These are phyloP conservation scores for Kwoniella sp. DNA, from an alignment of 768 basidiomycete species.

Conservation along the genomic window DNA sequence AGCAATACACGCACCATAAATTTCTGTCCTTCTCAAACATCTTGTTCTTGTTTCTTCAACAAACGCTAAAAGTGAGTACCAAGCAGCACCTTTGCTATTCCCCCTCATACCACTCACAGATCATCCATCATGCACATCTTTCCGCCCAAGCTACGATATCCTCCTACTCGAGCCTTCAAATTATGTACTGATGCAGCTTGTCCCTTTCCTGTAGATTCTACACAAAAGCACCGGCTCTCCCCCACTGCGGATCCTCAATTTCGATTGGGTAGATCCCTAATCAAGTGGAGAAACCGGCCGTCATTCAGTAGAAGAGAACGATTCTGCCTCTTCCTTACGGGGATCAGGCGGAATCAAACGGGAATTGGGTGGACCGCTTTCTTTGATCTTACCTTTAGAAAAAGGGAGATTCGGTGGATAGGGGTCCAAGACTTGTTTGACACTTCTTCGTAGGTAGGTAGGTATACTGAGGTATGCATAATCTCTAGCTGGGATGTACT, in stretches of 20 bases:
- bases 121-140: background rate
- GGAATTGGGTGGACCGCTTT: conserved; percentile 47
- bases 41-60: conserved; percentile 29
- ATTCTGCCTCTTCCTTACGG: conserved; percentile 4
- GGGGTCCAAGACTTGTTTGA: conserved; percentile 49
- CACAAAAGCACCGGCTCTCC: conserved; percentile 41
- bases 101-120: background rate
- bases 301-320: conserved; percentile 37
- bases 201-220: conserved; percentile 8
- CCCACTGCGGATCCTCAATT: conserved; percentile 24
- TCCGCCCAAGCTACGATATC: too few relatives aligned
- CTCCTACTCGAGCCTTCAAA: too few relatives aligned
- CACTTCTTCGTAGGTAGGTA: conserved; percentile 13
- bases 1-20: background rate
- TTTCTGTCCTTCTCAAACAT: background rate
- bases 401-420: conserved; percentile 17
- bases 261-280: conserved; percentile 16
- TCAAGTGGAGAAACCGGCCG: conserved; percentile 33
- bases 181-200: background rate
- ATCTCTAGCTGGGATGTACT: background rate
- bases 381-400: conserved; percentile 5
- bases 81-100: conserved; percentile 3
- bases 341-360: conserved; percentile 17
- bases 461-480: background rate
- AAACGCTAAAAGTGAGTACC: conserved; percentile 32